phyloP scores from a whole-genome alignment of 1,284 basidiomycete genomes.

The Irpex lacteus region DNA sequence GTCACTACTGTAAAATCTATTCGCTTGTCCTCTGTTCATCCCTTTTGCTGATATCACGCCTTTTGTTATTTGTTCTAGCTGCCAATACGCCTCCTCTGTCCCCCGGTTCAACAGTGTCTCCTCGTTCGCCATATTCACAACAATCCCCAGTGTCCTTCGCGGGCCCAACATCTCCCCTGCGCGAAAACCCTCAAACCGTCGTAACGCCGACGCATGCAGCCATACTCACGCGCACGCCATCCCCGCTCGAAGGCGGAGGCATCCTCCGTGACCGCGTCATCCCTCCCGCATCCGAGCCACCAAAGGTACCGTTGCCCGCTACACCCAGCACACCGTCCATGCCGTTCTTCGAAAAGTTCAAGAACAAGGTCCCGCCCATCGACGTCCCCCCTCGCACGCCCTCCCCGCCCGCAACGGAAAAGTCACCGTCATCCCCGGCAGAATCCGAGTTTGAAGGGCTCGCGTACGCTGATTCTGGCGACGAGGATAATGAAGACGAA shows the following conservation, averaged over 20 bases:
- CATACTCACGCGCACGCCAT: constrained; percentile 24
- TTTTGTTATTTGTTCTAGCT: constrained; percentile 3
- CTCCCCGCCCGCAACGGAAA: constrained; percentile 12
- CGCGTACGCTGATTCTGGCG: constrained; percentile 25
- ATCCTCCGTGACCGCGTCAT: constrained; percentile 23
- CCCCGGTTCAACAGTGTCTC: constrained; percentile 31
- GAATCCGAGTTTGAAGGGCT: constrained; percentile 29
- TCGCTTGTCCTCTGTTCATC: not conserved
- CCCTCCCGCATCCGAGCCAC: constrained; percentile 24
- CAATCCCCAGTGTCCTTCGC: constrained; percentile 27
- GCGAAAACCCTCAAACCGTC: constrained; percentile 18
- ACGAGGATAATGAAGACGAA: constrained; percentile 18
- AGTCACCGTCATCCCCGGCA: constrained; percentile 22
- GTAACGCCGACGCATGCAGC: constrained; percentile 21
- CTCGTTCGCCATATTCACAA: constrained; percentile 34
- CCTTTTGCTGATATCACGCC: not conserved
- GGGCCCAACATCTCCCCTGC: constrained; percentile 14
- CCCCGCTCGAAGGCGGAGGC: constrained; percentile 23
- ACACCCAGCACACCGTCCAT: constrained; percentile 33
- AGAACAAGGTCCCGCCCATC: constrained; percentile 28
- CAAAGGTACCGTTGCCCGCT: constrained; percentile 32
- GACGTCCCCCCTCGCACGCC: constrained; percentile 14
- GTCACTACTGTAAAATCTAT: constrained; percentile 22
- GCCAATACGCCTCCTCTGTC: constrained; percentile 33
- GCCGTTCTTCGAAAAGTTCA: constrained; percentile 50